Evolutionary conservation across 805 yeast genomes (phyloP), one percentile per base, ranked within the genome.

Genomic region (Saccharomycopsis sp.): DNA sequence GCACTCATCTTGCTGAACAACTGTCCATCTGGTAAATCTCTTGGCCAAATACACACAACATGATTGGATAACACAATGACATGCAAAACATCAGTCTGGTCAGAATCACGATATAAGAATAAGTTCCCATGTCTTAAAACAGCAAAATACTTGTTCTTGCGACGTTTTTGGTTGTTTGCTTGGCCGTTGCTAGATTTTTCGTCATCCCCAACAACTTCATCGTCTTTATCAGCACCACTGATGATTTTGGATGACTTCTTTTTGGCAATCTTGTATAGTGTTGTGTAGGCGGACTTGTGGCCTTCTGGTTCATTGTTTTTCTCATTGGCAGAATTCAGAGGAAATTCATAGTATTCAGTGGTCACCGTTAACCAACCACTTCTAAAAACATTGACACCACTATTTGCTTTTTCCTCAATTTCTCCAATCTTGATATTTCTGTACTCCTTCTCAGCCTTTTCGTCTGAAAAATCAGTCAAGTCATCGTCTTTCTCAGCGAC

Each of bases 321-420:
- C 19, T 47, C 48, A 30, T 31, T 38, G 12, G 36, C 8, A 7
- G 48, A 30, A n/a, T 41, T 38, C 25, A 41, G 43, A 5, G 48
- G 43, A 59, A 71, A 64, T 43, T 68, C 63, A 60, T 80, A 67
- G 55, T 79, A 83, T 49, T 82, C 89, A 46, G 75, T 77, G 0
- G 94, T 82, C n/a, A 88, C 88, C 2, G 80, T 74, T 2, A 86
- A 61, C 94, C 94, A 84, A 6, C 94, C 95, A 8, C 74, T 63
- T 54, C 69, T 73, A 50, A 60, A 69, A 0, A 85, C 71, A 19
- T 75, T 74, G 1, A 80, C 72, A 3, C 92, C 94, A 0, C 73
- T 57, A n/a, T 67, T 64, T 30, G 62, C 59, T 9, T 61, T 59
- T 50, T 82, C 88, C 42, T 79, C 77, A n/a, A 80, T 52, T 45